A percentile compares a stretch with the other conserved stretches of the same genome.
phyloP scores from a whole-genome alignment of 148 eudicot genomes.

The Dysphania ambrosioides region DNA sequence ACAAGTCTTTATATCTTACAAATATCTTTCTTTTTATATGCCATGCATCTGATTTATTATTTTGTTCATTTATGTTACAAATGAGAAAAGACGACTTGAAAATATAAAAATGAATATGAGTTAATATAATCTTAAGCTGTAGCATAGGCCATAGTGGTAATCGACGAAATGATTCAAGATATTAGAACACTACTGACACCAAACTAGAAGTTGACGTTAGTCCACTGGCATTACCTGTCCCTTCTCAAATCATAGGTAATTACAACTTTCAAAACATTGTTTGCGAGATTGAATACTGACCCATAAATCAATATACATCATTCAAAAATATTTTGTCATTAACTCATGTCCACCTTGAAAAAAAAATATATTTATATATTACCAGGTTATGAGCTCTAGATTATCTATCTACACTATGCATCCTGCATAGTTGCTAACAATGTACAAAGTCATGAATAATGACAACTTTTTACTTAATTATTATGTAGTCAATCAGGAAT shows the following conservation, averaged over 20 bases:
- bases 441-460: too few relatives aligned
- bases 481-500: too few relatives aligned
- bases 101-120: too few relatives aligned
- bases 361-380: too few relatives aligned
- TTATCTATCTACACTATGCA: neutral
- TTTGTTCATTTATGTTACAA: too few relatives aligned
- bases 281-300: neutral
- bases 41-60: too few relatives aligned
- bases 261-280: constrained; percentile 3
- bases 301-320: neutral
- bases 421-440: too few relatives aligned
- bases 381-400: neutral
- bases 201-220: constrained; percentile 12
- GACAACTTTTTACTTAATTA: neutral
- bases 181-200: constrained; percentile 1
- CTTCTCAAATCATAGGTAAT: neutral
- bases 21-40: too few relatives aligned
- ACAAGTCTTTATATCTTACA: too few relatives aligned
- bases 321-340: neutral
- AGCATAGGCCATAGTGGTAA: constrained; percentile 1
- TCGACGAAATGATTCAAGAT: neutral
- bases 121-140: too few relatives aligned
- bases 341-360: neutral
- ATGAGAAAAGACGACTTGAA: neutral
- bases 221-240: constrained; percentile 3